Base-by-base conservation (phyloP, 331 rosid species). In the Erythrophleum ivorense region DNA sequence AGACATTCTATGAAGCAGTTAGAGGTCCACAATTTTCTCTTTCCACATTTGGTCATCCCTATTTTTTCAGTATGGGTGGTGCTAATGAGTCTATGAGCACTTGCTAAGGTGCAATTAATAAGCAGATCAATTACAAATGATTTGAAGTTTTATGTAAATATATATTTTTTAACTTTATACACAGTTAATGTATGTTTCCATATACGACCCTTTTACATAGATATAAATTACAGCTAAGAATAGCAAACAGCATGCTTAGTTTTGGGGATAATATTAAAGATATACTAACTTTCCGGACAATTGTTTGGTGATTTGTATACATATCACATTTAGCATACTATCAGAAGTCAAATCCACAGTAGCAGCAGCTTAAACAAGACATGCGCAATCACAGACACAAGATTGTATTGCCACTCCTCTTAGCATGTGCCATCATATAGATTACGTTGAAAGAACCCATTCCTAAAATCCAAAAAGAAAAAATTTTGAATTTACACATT, bases 11-110 rank as follows among this genome's bases (percentile, higher is more conserved):
- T n/a, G 7, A 50, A 19, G 55, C 49, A 80, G 55, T 58, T 24
- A 34, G 77, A 16, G 63, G 60, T 52, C 34, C 77, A 75, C 40
- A 67, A 68, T 59, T 24, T 71, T 80, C 71, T 80, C 79, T 11
- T 71, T 69, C 57, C 41, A 73, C 14, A 71, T 49, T 29, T 71
- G 49, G 45, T 50, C 60, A 24, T 16, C 10, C 45, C 15, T 15
- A 71, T 2, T 31, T 71, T 24, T 21, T 71, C 46, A 36, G 46
- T 46, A 63, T 5, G 53, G 79, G 55, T 71, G 66, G 41, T 38
- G 38, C 69, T 54, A 7, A 77, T 33, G 50, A 76, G 69, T 16
- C 72, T 62, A 63, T 71, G 55, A 76, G 40, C 58, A 76, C 67
- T 53, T 71, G 72, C 50, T 59, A 16, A 80, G 52, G 43, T 66